These are phyloP conservation scores for Lenwebbia sp. DNA, from an alignment of 345 rosid species.

Conservation along the genomic window DNA sequence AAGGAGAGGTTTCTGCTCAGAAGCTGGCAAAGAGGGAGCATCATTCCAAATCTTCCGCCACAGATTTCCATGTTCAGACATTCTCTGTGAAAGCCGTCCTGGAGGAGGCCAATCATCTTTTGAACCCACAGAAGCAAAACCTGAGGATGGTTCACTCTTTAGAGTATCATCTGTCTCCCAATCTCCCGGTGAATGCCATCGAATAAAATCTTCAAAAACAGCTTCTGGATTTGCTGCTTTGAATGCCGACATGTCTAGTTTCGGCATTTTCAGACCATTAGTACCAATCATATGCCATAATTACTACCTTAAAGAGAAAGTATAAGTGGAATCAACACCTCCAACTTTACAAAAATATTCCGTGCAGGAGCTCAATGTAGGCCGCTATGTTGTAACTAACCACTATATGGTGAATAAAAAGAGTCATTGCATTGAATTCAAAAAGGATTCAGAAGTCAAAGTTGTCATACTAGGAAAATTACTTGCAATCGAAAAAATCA, in stretches of 20 bases:
- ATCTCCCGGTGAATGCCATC: constrained; percentile 99
- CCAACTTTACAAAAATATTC: not conserved
- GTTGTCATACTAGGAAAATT: not conserved
- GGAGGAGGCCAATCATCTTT: constrained; percentile 77
- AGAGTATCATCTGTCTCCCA: constrained; percentile 47
- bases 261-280: constrained; percentile 1
- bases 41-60: constrained; percentile 91
- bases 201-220: constrained; percentile 88
- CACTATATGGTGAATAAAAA: not conserved
- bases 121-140: constrained; percentile 12
- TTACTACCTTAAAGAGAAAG: not conserved
- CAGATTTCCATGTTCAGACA: constrained; percentile 85
- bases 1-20: constrained; percentile 78
- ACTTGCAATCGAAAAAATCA: not conserved
- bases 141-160: constrained; percentile 27
- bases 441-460: not conserved
- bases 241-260: constrained; percentile 93
- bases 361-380: not conserved
- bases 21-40: constrained; percentile 63
- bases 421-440: not conserved
- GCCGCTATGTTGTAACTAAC: not conserved
- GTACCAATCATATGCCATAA: not conserved
- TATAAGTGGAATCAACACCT: not conserved
- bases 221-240: constrained; percentile 98
- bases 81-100: constrained; percentile 81